A percentile compares a stretch with the other conserved stretches of the same genome.
Evolutionary conservation across 2,329 filamentous ascomycete species (phyloP).

Genomic region (Helotiales sp.): DNA sequence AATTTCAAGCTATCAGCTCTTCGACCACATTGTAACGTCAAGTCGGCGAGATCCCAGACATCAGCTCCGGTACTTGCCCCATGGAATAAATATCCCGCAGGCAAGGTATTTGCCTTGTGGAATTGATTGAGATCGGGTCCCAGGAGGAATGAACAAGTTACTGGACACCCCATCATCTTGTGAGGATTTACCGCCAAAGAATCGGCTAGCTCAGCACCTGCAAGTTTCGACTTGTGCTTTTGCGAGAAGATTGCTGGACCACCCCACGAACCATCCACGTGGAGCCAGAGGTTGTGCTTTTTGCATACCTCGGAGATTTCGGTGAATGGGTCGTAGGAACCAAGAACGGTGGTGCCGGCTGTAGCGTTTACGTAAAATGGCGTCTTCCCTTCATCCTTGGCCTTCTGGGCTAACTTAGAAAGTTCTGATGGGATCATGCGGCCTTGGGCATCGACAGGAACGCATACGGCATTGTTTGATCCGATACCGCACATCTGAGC

Average conservation of each 20-base stretch:
- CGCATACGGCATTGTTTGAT: conserved; percentile 66
- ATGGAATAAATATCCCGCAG: conserved; percentile 85
- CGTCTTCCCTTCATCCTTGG: conserved; percentile 67
- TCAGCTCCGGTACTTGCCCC: conserved; percentile 53
- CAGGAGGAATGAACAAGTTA: conserved; percentile 89
- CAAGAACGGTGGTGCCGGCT: conserved; percentile 89
- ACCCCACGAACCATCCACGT: conserved; percentile 92
- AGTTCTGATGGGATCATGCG: conserved; percentile 70
- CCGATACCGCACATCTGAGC: conserved; percentile 90
- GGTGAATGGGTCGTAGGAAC: conserved; percentile 80
- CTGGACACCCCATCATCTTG: conserved; percentile 92
- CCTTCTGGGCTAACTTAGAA: conserved; percentile 58
- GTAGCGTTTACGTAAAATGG: conserved; percentile 96
- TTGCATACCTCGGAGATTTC: conserved; percentile 71
- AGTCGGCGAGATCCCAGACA: conserved; percentile 85
- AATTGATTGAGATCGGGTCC: conserved; percentile 75
- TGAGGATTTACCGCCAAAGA: conserved; percentile 89
- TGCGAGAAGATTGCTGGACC: conserved; percentile 77
- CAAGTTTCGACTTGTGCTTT: conserved; percentile 63
- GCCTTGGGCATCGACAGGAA: conserved; percentile 72
- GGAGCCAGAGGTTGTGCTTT: conserved; percentile 78
- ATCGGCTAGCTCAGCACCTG: conserved; percentile 73
- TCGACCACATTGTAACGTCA: conserved; percentile 91
- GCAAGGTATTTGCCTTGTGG: conserved; percentile 80
- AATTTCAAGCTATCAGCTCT: conserved; percentile 85